Evolutionary conservation across 192 early-diverging fungal species (phyloP), one percentile per base, ranked within the genome.

Genomic region (Backusella mclennaniae): DNA sequence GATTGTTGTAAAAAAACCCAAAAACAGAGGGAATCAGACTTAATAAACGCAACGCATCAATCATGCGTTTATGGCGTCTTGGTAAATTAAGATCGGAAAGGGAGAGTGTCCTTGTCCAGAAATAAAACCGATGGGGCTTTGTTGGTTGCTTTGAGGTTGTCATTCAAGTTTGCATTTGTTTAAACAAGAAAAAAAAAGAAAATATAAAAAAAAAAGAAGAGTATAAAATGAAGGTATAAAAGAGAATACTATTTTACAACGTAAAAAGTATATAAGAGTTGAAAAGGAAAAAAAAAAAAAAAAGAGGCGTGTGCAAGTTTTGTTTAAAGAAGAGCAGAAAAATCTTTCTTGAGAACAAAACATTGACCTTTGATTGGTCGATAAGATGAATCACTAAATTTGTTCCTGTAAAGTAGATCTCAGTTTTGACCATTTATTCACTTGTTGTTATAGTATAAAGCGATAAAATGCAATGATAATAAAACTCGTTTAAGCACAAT

Each of bases 1-100:
- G 49, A 29, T 79, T 75, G 56, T 78, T 82, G 15, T 73, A 76
- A 67, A 78, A 26, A 15, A 82, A 63, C 1, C 79, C 81, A 59
- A 83, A 76, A 23, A 73, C 31, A 4, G 85, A 71, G 6, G 85
- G 85, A 11, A 84, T 77, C n/a, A 86, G 33, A 75, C 85, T 86
- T 11, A 84, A 73, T 4, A 52, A 56, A 42, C 82, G 74, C 33
- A 84, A 71, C 3, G 82, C 46, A 66, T 80, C 70, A 17, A 86
- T 77, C 46, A 76, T 76, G 8, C 74, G 35, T 46, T 83, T 81
- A 44, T 69, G 77, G 39, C 75, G 74, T 35, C 85, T 69, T 38
- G 83, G 83, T 29, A 86, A 69, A 46, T 80, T 80, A 29, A 84
- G 56, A 35, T 76, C 68, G 39, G 82, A 78, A 15, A 84, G 42